Base-by-base conservation (phyloP, 371 early-diverging fungal genomes). In the Mucor piriformis region DNA sequence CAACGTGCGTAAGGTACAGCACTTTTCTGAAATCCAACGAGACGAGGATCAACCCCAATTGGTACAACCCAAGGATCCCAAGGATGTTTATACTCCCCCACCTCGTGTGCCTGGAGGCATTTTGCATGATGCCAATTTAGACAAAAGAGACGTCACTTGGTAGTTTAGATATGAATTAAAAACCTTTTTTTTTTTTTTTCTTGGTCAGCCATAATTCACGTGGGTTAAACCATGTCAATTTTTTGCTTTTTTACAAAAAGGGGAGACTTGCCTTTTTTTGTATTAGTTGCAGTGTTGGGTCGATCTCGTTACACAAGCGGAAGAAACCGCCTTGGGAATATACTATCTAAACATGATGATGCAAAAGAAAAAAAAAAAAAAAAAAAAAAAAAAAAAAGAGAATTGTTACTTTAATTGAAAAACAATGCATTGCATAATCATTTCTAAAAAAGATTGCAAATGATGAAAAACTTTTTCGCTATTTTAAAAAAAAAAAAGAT, bases 1-100 rank as follows among this genome's bases (percentile, higher is more conserved):
- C 6, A 27, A 52, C 10, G 53, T 55, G 4, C 24, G 47, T 2
- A 62, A 63, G 20, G 51, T 77, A 6, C 73, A 74, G 33, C 77
- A 76, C 40, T 79, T 76, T 50, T 74, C 77, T 23, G 64, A 76
- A 32, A 79, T 79, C 20, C 51, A 79, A 35, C 59, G 71, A n/a
- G 75, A 74, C 43, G 60, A 72, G n/a, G 63, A 61, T 6, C 51
- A 63, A 15, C 72, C 75, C 8, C 40, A 57, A 18, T 43, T 63
- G 3, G 59, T 75, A n/a, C 38, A 66, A 11, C 79, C 79, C 12
- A 58, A 59, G 5, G 73, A 77, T 57, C 78, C 75, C 27, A 53
- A 70, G 0, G 54, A 50, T 6, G 78, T 77, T 0, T 57, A 78
- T 47, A 78, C 79, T 11, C 79, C 79, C 10, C 79, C 79, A 25